Base-by-base conservation (phyloP, 2,329 filamentous ascomycete genomes). In the Hypomyces perniciosus region DNA sequence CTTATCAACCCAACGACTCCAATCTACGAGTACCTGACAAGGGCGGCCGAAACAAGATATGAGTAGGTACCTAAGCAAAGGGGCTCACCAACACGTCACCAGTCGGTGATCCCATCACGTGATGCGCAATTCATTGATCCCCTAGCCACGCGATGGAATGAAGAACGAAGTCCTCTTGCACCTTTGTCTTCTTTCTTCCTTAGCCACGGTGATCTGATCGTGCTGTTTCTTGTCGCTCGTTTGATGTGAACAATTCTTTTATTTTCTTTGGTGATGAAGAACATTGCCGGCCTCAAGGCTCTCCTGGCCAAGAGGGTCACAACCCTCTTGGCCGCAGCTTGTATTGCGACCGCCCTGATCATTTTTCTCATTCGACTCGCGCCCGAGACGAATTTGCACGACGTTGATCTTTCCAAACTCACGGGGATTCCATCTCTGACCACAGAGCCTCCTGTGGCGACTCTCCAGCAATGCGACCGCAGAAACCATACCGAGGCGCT, bases 241-340 rank as follows among this genome's bases (percentile, higher is more conserved):
- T 46, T 33, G 20, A 7, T 20, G 27, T 31, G 26, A 31, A 33
- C 33, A 49, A 20, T 31, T 41, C 37, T 12, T 12, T 31, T 44
- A 13, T 31, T 40, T 37, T 42, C 13, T 38, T 50, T 53, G 51
- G 51, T 53, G 47, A 42, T 28, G 46, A 49, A 53, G 46, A 50
- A 53, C 38, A 39, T 53, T 34, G 43, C 46, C 40, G 47, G 51
- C 31, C 38, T 53, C 41, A 46, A 34, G 46, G 46, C 46, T 28
- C 28, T 53, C 33, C 37, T 48, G 12, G 51, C 44, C 20, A 43
- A 43, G n/a, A 37, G 51, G 31, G 27, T 53, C 31, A 46, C 46
- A 20, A 46, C 51, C n/a, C 42, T 53, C 12, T 29, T 53, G 46
- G 46, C 46, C 37, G 43, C 47, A 4, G 51, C 47, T 20, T 43